Evolutionary conservation across 179 eudicot genomes (phyloP).

Genomic region (Corrigiola litoralis): DNA sequence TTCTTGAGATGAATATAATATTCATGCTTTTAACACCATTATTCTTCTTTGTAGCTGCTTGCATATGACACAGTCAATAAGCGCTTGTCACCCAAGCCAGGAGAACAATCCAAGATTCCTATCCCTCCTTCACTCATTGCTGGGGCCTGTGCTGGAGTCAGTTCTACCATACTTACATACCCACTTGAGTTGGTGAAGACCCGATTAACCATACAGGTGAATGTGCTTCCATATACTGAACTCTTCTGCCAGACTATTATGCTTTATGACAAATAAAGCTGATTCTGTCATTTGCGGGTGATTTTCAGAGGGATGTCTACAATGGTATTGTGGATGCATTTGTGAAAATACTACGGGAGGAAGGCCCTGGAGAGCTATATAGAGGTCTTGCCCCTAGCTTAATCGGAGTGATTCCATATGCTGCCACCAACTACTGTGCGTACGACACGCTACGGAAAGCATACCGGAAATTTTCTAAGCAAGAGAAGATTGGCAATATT

Average conservation of each 20-base stretch:
- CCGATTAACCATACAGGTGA: conserved; percentile 87
- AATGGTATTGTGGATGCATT: conserved; percentile 71
- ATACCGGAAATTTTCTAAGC: conserved; percentile 44
- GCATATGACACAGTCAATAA: conserved; percentile 85
- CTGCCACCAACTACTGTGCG: conserved; percentile 83
- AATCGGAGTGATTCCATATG: conserved; percentile 82
- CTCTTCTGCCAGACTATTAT: background rate
- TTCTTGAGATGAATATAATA: background rate
- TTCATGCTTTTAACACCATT: conserved; percentile 11
- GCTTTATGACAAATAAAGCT: background rate
- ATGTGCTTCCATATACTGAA: background rate
- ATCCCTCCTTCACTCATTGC: conserved; percentile 75
- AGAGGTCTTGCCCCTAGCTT: conserved; percentile 82
- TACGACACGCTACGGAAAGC: conserved; percentile 65
- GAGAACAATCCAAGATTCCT: conserved; percentile 57
- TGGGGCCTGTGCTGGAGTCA: conserved; percentile 85
- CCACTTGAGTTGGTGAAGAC: conserved; percentile 96
- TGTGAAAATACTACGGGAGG: conserved; percentile 58
- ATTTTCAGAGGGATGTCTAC: conserved; percentile 71
- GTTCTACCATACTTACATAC: conserved; percentile 73
- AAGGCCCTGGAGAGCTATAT: conserved; percentile 72
- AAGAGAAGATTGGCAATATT: conserved; percentile 63
- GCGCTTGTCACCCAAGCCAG: conserved; percentile 59
- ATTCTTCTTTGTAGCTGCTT: conserved; percentile 50
- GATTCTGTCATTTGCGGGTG: background rate